phyloP scores from a whole-genome alignment of 1,139 yeast species.

The Pneumocystis oryctolagi region DNA sequence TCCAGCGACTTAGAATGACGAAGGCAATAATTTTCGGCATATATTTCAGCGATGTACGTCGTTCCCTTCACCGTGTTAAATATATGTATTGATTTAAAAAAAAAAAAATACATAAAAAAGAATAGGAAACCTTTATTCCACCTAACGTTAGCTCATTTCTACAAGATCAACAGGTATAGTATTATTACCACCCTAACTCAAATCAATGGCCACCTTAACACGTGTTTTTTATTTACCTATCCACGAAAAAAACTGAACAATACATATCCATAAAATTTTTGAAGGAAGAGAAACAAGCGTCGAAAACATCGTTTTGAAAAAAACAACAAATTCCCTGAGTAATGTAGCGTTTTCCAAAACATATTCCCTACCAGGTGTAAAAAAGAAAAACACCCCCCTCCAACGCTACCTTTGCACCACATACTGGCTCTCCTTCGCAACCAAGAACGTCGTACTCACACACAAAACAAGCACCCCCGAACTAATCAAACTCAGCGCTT shows the following conservation, averaged over 20 bases:
- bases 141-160: conserved; percentile 20
- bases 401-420: conserved; percentile 19
- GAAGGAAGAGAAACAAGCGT: conserved; percentile 31
- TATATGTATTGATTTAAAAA: conserved; percentile 36
- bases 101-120: conserved; percentile 23
- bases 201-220: too few relatives aligned
- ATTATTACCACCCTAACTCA: background rate
- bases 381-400: background rate
- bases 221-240: too few relatives aligned
- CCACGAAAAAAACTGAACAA: conserved; percentile 38
- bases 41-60: conserved; percentile 30
- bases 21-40: conserved; percentile 24
- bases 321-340: background rate
- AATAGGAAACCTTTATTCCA: conserved; percentile 1
- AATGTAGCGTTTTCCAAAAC: background rate
- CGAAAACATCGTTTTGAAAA: conserved; percentile 26
- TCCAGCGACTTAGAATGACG: background rate
- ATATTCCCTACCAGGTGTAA: background rate
- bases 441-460: conserved; percentile 29
- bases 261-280: conserved; percentile 31
- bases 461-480: conserved; percentile 28
- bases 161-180: background rate
- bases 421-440: conserved; percentile 26
- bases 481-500: conserved; percentile 34
- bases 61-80: conserved; percentile 30